phyloP scores from a whole-genome alignment of 2,329 filamentous ascomycete genomes.

The Rugonectria rugulosa region DNA sequence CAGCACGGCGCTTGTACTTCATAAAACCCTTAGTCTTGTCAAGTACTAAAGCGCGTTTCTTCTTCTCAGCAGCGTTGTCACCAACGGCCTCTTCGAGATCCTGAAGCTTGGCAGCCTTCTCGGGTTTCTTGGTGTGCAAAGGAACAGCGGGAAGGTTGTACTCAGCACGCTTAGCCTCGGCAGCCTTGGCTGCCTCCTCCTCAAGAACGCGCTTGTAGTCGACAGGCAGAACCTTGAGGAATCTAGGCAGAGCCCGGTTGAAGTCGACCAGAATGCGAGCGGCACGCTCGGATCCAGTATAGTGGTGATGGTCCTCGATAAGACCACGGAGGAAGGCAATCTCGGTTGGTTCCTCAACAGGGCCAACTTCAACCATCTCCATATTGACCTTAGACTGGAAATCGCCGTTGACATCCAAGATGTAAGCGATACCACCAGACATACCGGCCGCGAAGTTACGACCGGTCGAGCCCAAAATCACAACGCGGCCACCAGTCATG shows the following conservation, averaged over 20 bases:
- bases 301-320: constrained; percentile 97
- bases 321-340: constrained; percentile 90
- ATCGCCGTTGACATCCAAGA: constrained; percentile 88
- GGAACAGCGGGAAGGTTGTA: constrained; percentile 82
- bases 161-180: constrained; percentile 83
- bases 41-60: constrained; percentile 89
- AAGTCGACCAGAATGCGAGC: constrained; percentile 96
- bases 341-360: constrained; percentile 84
- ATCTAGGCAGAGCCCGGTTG: constrained; percentile 86
- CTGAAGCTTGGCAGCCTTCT: constrained; percentile 73
- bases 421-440: constrained; percentile 96
- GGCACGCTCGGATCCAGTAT: constrained; percentile 94
- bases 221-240: constrained; percentile 91
- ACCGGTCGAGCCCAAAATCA: constrained; percentile 87
- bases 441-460: constrained; percentile 98
- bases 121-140: constrained; percentile 67
- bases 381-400: constrained; percentile 94
- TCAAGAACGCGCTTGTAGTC: constrained; percentile 95
- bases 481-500: constrained; percentile 94
- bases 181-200: constrained; percentile 86
- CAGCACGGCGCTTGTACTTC: constrained; percentile 91
- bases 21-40: constrained; percentile 98
- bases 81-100: constrained; percentile 94
- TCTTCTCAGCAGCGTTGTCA: constrained; percentile 86
- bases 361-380: constrained; percentile 94